phyloP scores from a whole-genome alignment of 768 basidiomycete genomes.

The Amanita polypyramis region DNA sequence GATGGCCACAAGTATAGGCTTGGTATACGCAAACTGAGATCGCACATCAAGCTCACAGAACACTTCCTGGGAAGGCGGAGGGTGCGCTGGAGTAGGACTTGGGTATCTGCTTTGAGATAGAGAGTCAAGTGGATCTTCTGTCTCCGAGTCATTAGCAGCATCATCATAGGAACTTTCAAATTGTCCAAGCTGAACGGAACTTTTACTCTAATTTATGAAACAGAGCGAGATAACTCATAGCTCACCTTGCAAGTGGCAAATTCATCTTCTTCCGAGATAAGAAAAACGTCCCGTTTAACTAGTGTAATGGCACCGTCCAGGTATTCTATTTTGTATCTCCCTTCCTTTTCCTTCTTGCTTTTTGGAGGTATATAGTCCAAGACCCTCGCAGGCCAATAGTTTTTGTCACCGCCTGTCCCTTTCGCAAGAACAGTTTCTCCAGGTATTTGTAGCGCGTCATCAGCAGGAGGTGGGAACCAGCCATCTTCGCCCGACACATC shows the following conservation, averaged over 20 bases:
- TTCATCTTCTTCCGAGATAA: constrained; percentile 42
- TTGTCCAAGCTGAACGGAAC: constrained; percentile 35
- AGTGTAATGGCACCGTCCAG: constrained; percentile 37
- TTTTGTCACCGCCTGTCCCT: constrained; percentile 21
- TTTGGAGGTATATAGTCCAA: constrained; percentile 38
- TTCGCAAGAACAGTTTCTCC: constrained; percentile 57
- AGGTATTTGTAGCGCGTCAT: constrained; percentile 45
- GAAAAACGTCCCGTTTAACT: constrained; percentile 45
- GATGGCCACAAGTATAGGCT: constrained; percentile 50
- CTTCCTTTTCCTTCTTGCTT: constrained; percentile 22
- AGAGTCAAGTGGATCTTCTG: constrained; percentile 15
- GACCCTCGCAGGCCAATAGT: constrained; percentile 64
- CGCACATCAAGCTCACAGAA: constrained; percentile 41
- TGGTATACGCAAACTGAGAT: constrained; percentile 56
- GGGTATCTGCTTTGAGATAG: constrained; percentile 15
- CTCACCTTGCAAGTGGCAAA: constrained; percentile 53
- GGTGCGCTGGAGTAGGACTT: constrained; percentile 31
- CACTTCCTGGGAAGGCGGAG: constrained; percentile 28
- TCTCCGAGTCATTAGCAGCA: constrained; percentile 26
- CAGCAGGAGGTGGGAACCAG: constrained; percentile 34
- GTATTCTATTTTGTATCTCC: constrained; percentile 46
- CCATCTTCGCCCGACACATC: constrained; percentile 9
- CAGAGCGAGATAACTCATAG: not conserved
- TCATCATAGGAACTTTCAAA: constrained; percentile 38
- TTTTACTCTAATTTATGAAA: constrained; percentile 2